A percentile compares a stretch with the other conserved stretches of the same genome.
phyloP scores from a whole-genome alignment of 257 asterid genomes.

The Penstemon davidsonii region DNA sequence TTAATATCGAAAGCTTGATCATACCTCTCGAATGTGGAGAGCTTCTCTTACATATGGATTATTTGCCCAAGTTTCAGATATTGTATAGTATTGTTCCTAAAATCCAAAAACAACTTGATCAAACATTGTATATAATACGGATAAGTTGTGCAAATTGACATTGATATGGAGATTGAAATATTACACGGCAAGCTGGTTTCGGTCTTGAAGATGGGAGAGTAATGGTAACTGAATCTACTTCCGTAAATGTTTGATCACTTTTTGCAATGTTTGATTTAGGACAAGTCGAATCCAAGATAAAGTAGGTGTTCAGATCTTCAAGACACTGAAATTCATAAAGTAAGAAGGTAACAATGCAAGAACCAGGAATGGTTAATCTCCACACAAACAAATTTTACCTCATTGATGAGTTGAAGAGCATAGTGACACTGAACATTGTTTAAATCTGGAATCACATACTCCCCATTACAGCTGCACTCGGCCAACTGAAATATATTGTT shows the following conservation, averaged over 20 bases:
- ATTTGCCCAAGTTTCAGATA: constrained; percentile 39
- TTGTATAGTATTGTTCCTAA: constrained; percentile 31
- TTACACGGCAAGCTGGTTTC: constrained; percentile 34
- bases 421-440: constrained; percentile 21
- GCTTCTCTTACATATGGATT: constrained; percentile 37
- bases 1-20: background rate
- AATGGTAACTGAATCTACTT: background rate
- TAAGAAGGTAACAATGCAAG: background rate
- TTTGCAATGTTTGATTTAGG: constrained; percentile 18
- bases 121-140: background rate
- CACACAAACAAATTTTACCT: constrained; percentile 16
- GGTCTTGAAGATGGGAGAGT: constrained; percentile 26
- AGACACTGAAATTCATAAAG: constrained; percentile 31
- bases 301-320: constrained; percentile 19
- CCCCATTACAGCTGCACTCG: constrained; percentile 33
- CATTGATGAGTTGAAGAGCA: constrained; percentile 31
- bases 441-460: constrained; percentile 24
- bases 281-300: constrained; percentile 37
- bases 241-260: constrained; percentile 3
- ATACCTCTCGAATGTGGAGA: constrained; percentile 38
- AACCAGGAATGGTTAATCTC: background rate
- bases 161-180: constrained; percentile 1
- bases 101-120: constrained; percentile 1
- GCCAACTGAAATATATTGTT: constrained; percentile 26
- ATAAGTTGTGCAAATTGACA: background rate